Base-by-base conservation (phyloP, 2,329 filamentous ascomycete species). In the Pezizomycotina sp. region DNA sequence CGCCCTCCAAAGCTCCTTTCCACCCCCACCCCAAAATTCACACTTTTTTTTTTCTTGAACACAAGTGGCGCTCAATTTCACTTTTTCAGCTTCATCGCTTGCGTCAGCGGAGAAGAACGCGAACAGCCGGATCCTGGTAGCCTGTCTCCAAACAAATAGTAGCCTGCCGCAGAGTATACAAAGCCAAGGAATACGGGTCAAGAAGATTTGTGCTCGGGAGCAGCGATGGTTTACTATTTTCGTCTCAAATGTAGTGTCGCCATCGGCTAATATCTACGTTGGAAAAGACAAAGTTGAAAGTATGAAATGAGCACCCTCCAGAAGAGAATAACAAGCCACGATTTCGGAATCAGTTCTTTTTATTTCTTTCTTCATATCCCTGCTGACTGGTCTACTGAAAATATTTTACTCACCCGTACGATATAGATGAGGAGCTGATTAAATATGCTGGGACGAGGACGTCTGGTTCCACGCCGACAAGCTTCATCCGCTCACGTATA, bases 391-490 rank as follows among this genome's bases (percentile, higher is more conserved):
- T 9, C 3, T 8, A 30, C 19, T 12, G 2, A 14, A 18, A 19
- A 21, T 34, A 16, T 8, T 8, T 0, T 27, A 24, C 22, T 24
- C 7, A 24, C 22, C 22, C 22, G 12, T 24, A 12, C 22, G 7
- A 24, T 8, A 24, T 56, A 98, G 89, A 95, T 62, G 89, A 98
- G 67, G 83, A 92, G 50, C 61, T 98, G 51, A 95, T 98, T 58
- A 81, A 86, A 53, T 78, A 80, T 58, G 89, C 47, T 81, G 83
- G 69, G 83, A 93, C 31, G 77, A 92, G 56, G 89, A 98, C 63
- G 74, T 98, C 53, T 98, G 89, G 89, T 98, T 98, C 55, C 89
- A 98, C 64, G 89, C 77, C 51, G 89, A 98, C 64, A 98, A 98
- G 57, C 69, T 98, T 93, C 84, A 26, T 91, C 80, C 50, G 89